phyloP scores from a whole-genome alignment of 179 eudicot species.

The Spergularia azorica region DNA sequence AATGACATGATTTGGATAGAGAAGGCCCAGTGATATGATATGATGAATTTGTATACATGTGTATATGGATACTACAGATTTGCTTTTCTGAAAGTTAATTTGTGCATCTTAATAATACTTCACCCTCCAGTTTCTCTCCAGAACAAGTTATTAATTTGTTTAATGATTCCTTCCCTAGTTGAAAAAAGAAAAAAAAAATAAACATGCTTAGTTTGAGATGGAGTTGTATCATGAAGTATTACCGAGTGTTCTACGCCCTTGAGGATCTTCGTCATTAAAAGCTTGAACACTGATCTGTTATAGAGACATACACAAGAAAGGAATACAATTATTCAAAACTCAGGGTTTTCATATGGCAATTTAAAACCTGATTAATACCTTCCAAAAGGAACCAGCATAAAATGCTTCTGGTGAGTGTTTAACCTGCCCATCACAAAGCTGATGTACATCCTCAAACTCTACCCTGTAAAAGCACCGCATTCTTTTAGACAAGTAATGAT shows the following conservation, averaged over 20 bases:
- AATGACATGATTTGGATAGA: no score
- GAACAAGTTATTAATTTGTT: background rate
- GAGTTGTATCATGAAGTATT: slow-evolving; percentile 16
- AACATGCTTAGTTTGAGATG: background rate
- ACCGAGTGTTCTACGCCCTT: slow-evolving; percentile 99
- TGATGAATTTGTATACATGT: no score
- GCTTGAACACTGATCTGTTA: slow-evolving; percentile 94
- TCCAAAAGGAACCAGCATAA: slow-evolving; percentile 99
- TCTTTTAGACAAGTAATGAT: slow-evolving; percentile 7
- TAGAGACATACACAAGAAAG: slow-evolving; percentile 26
- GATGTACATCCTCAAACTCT: slow-evolving; percentile 85
- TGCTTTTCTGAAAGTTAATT: no score
- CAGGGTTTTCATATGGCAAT: background rate
- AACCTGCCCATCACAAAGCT: slow-evolving; percentile 96
- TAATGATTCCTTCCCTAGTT: background rate
- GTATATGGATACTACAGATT: no score
- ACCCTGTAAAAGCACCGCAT: slow-evolving; percentile 53
- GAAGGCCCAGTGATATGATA: no score
- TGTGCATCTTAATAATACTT: no score
- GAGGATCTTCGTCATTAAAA: slow-evolving; percentile 97
- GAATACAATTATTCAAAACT: background rate
- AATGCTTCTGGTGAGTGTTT: slow-evolving; percentile 95
- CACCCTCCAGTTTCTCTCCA: no score
- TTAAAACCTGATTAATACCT: slow-evolving; percentile 43
- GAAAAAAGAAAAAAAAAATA: background rate